Evolutionary conservation across 306 rosid genomes (phyloP).

Genomic region (Pyrus pyrifolia): DNA sequence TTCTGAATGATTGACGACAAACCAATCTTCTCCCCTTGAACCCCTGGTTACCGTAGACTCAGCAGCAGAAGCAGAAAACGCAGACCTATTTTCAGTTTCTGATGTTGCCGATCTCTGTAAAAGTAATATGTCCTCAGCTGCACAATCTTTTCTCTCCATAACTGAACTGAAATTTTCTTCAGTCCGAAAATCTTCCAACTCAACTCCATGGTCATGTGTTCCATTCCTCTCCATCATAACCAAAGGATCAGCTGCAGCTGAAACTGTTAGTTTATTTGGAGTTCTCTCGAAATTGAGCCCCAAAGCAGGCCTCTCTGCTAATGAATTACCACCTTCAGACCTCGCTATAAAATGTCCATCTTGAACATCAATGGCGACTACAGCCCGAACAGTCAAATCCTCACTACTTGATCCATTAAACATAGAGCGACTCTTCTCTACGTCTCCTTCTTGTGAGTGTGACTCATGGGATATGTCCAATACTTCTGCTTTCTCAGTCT

Average conservation of each 20-base stretch:
- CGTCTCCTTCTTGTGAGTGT: background rate
- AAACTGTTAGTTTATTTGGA: constrained; percentile 29
- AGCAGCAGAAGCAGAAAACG: constrained; percentile 33
- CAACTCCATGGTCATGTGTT: constrained; percentile 33
- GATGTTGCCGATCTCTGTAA: constrained; percentile 28
- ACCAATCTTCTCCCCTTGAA: constrained; percentile 44
- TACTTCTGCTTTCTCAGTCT: constrained; percentile 36
- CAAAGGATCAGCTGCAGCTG: constrained; percentile 39
- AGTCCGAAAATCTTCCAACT: constrained; percentile 26
- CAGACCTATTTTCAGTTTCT: constrained; percentile 21
- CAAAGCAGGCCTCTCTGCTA: constrained; percentile 19
- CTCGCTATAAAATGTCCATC: constrained; percentile 34
- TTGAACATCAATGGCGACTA: constrained; percentile 26
- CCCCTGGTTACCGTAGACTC: constrained; percentile 32
- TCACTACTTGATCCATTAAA: constrained; percentile 17
- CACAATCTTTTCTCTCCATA: constrained; percentile 28
- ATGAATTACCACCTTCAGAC: constrained; percentile 23
- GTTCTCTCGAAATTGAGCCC: constrained; percentile 29
- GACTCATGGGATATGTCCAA: constrained; percentile 33
- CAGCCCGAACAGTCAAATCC: constrained; percentile 12
- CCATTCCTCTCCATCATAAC: constrained; percentile 23
- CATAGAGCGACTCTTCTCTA: background rate
- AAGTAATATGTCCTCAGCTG: constrained; percentile 26
- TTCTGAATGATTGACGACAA: constrained; percentile 32
- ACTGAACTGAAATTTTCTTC: constrained; percentile 23